Percentiles rank a stretch among this genome's conserved stretches.
These are phyloP conservation scores for Sordariomycetes sp. DNA, from an alignment of 2,329 filamentous ascomycete genomes.

Conservation along the genomic window DNA sequence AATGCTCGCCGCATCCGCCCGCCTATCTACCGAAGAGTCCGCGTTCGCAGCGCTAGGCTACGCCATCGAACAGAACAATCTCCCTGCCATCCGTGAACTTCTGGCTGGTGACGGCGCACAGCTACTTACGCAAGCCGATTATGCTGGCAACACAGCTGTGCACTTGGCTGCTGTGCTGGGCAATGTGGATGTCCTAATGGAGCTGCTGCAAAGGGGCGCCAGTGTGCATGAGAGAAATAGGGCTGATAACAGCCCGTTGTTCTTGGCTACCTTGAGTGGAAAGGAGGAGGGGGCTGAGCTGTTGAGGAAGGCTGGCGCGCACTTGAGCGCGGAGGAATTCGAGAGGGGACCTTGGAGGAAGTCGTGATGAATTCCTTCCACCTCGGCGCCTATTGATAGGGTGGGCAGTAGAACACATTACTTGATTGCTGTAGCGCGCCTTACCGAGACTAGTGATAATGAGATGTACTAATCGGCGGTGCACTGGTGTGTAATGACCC, in stretches of 20 bases:
- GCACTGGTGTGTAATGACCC: too few species aligned
- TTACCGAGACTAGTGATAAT: too few species aligned
- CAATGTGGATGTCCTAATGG: constrained; percentile 43
- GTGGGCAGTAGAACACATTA: too few species aligned
- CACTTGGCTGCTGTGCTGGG: constrained; percentile 49
- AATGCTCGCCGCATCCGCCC: constrained; percentile 29
- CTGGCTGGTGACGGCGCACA: constrained; percentile 55
- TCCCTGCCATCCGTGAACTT: constrained; percentile 56
- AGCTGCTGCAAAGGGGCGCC: constrained; percentile 52
- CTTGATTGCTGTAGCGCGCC: too few species aligned
- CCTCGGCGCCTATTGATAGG: too few species aligned
- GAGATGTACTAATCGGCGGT: too few species aligned
- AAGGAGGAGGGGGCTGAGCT: constrained; percentile 43
- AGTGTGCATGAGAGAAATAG: constrained; percentile 58
- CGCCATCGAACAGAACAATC: constrained; percentile 64
- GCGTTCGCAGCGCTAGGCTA: constrained; percentile 74
- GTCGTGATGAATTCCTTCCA: background rate
- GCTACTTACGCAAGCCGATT: constrained; percentile 68
- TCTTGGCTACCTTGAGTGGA: constrained; percentile 50
- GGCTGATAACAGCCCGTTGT: constrained; percentile 57
- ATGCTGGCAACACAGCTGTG: constrained; percentile 67
- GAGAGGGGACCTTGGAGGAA: constrained; percentile 12
- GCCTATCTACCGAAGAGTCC: constrained; percentile 41
- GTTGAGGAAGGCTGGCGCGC: constrained; percentile 49
- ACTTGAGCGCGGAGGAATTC: constrained; percentile 36